Percentiles rank a stretch among this genome's conserved stretches.
Conservation (phyloP, 2,329 filamentous ascomycete genomes). For the Tricladium varicosporioides region DNA sequence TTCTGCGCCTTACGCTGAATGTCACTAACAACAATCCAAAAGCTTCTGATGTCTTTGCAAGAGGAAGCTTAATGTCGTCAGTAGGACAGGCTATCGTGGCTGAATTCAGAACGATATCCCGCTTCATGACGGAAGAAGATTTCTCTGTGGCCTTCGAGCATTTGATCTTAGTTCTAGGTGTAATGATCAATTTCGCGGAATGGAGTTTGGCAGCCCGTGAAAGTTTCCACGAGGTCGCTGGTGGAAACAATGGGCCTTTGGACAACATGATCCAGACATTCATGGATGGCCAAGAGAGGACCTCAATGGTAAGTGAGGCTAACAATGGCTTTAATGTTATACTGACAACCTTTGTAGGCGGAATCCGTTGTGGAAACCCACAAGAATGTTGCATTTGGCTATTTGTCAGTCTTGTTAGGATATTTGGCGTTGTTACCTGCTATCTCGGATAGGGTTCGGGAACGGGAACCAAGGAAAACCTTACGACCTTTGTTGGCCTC, state of each 20-base stretch:
- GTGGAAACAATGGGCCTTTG: slow-evolving; percentile 45
- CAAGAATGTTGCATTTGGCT: slow-evolving; percentile 80
- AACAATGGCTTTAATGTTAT: neutral
- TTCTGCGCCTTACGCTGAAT: slow-evolving; percentile 73
- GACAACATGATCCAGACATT: slow-evolving; percentile 64
- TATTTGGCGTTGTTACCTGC: slow-evolving; percentile 65
- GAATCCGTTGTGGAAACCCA: slow-evolving; percentile 73
- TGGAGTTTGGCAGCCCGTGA: slow-evolving; percentile 63
- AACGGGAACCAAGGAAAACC: slow-evolving; percentile 43
- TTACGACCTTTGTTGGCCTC: slow-evolving; percentile 52
- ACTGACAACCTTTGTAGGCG: slow-evolving; percentile 45
- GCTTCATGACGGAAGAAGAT: slow-evolving; percentile 47
- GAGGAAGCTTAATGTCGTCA: slow-evolving; percentile 51
- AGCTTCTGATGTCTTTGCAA: slow-evolving; percentile 68
- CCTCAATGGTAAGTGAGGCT: slow-evolving; percentile 59
- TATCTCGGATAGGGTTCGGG: slow-evolving; percentile 42
- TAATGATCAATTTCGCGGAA: slow-evolving; percentile 85
- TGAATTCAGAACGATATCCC: slow-evolving; percentile 48
- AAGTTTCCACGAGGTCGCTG: slow-evolving; percentile 41
- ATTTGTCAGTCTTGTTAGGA: slow-evolving; percentile 79
- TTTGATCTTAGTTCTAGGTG: slow-evolving; percentile 74
- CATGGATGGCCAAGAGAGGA: slow-evolving; percentile 61
- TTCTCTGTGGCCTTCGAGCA: slow-evolving; percentile 60
- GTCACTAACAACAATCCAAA: slow-evolving; percentile 76
- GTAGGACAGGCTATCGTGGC: slow-evolving; percentile 50